Percentiles rank a stretch among this genome's conserved stretches.
Conservation (phyloP, 2,329 filamentous ascomycete species). For the Fusarium irregulare region DNA sequence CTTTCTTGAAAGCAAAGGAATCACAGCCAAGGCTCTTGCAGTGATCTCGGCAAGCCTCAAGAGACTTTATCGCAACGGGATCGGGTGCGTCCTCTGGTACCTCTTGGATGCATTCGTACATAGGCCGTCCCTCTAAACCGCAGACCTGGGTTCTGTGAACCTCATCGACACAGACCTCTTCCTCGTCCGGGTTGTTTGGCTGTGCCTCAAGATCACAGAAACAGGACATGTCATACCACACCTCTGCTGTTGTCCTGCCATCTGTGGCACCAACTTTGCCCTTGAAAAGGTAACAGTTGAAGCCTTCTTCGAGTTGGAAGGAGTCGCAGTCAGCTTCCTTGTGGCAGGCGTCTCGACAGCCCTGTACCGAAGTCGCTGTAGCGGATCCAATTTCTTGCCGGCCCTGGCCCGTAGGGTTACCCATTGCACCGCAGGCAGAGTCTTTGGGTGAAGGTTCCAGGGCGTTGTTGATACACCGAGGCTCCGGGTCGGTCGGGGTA, state of each 20-base stretch:
- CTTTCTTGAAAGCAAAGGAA: too few relatives aligned
- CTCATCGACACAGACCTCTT: too few relatives aligned
- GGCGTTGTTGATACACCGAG: neutral
- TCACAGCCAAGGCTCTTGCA: too few relatives aligned
- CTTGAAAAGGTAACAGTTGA: neutral
- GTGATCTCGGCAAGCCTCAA: accelerated
- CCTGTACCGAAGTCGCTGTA: neutral
- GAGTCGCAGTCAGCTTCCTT: neutral
- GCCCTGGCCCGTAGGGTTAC: neutral
- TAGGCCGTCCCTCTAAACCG: too few relatives aligned
- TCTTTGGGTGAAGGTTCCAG: neutral
- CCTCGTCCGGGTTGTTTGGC: accelerated
- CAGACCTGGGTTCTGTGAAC: too few relatives aligned
- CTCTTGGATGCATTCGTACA: too few relatives aligned
- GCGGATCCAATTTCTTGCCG: neutral
- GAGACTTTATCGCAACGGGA: accelerated
- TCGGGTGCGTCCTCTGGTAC: too few relatives aligned
- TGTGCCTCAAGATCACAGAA: neutral
- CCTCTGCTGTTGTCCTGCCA: neutral
- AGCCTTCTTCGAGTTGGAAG: neutral
- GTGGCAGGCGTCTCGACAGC: neutral
- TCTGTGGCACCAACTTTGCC: neutral
- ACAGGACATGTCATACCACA: neutral
- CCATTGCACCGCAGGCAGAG: neutral
- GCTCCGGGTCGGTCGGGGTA: neutral